These are phyloP conservation scores for Fusarium nisikadoi DNA, from an alignment of 2,329 filamentous ascomycete genomes.

Conservation along the genomic window DNA sequence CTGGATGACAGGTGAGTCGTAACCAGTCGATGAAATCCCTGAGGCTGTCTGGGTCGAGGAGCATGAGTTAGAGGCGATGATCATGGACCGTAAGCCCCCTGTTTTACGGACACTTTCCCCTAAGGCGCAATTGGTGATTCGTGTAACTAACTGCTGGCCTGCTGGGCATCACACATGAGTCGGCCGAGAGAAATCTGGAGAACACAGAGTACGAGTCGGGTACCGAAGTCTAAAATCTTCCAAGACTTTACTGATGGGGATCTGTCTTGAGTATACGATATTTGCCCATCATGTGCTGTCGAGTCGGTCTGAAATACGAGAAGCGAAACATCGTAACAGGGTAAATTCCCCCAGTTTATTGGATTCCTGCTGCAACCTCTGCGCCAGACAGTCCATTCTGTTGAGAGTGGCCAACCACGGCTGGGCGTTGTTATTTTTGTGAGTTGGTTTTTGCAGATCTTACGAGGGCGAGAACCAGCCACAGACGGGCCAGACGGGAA, in stretches of 20 bases:
- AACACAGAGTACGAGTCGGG: slow-evolving; percentile 15
- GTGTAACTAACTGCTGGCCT: neutral
- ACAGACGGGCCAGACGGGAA: slow-evolving; percentile 15
- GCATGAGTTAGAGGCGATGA: slow-evolving; percentile 3
- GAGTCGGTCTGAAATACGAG: slow-evolving; percentile 30
- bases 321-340: slow-evolving; percentile 17
- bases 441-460: slow-evolving; percentile 37
- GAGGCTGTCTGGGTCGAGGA: neutral
- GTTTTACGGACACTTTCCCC: slow-evolving; percentile 5
- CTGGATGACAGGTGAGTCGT: slow-evolving; percentile 9
- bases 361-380: slow-evolving; percentile 8
- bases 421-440: slow-evolving; percentile 18
- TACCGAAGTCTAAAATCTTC: slow-evolving; percentile 6
- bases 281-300: slow-evolving; percentile 27
- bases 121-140: slow-evolving; percentile 16
- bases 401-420: slow-evolving; percentile 11
- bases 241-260: slow-evolving; percentile 5
- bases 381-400: slow-evolving; percentile 14
- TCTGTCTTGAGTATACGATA: slow-evolving; percentile 2
- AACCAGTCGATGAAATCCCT: slow-evolving; percentile 5
- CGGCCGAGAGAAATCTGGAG: slow-evolving; percentile 23
- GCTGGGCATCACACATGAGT: slow-evolving; percentile 18
- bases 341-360: slow-evolving; percentile 4
- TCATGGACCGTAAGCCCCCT: slow-evolving; percentile 27
- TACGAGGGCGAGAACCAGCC: slow-evolving; percentile 35